phyloP scores from a whole-genome alignment of 345 rosid species.

The Leavenworthia alabamica region DNA sequence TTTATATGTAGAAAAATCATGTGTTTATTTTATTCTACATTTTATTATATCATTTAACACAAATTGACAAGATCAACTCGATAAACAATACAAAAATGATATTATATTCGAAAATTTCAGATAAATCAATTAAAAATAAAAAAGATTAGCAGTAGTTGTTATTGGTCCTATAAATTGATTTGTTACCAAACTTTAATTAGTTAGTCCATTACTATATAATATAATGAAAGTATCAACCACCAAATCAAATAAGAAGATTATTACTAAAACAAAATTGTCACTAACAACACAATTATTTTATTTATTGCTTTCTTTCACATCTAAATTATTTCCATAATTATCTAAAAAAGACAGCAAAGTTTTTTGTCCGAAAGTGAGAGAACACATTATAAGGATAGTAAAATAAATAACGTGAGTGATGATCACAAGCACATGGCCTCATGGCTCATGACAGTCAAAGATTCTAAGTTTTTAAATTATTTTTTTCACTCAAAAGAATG shows the following conservation, averaged over 20 bases:
- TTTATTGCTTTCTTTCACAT: not conserved
- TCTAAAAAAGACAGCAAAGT: conserved; percentile 19
- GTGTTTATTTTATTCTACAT: too few species aligned
- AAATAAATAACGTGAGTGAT: conserved; percentile 15
- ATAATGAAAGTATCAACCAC: not conserved
- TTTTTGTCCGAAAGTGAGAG: conserved; percentile 19
- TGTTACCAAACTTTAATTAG: conserved; percentile 20
- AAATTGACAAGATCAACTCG: too few species aligned
- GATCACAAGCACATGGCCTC: conserved; percentile 22
- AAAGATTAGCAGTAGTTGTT: too few species aligned
- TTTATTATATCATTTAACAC: too few species aligned
- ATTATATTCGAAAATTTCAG: too few species aligned
- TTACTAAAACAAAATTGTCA: not conserved
- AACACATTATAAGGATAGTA: not conserved
- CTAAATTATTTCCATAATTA: conserved; percentile 1
- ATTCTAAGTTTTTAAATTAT: not conserved
- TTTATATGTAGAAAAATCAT: too few species aligned
- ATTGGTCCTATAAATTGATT: conserved; percentile 23
- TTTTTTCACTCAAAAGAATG: conserved; percentile 6
- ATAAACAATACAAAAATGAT: too few species aligned
- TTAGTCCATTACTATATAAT: not conserved
- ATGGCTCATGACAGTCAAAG: conserved; percentile 17
- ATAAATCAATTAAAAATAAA: too few species aligned
- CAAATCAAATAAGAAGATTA: not conserved
- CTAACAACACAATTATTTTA: not conserved